A percentile compares a stretch with the other conserved stretches of the same genome.
Conservation (phyloP, 805 yeast species). For the Kazachstania kunashirensis region DNA sequence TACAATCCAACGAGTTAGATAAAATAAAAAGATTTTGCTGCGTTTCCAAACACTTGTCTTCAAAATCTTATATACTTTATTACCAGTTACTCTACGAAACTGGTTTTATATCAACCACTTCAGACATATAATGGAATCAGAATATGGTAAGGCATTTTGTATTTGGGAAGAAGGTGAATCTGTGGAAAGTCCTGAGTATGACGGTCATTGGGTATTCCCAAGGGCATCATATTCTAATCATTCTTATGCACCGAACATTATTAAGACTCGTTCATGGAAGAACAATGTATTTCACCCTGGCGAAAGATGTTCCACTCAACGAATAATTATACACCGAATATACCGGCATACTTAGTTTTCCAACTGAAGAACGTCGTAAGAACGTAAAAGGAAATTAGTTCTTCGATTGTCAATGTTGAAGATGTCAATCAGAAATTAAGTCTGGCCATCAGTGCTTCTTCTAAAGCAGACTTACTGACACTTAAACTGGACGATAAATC, state of each 20-base stretch:
- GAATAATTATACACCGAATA: conserved; percentile 53
- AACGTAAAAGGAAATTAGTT: conserved; percentile 47
- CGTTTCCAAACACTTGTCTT: conserved; percentile 39
- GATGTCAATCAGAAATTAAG: conserved; percentile 21
- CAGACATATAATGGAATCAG: conserved; percentile 45
- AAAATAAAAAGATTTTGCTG: conserved; percentile 36
- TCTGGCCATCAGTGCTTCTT: conserved; percentile 33
- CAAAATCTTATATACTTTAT: conserved; percentile 36
- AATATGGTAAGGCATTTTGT: conserved; percentile 61
- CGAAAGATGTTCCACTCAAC: conserved; percentile 32
- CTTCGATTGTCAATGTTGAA: conserved; percentile 35
- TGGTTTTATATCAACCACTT: conserved; percentile 33
- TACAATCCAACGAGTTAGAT: conserved; percentile 44
- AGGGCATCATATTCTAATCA: conserved; percentile 61
- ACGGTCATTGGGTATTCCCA: conserved; percentile 54
- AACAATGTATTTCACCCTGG: conserved; percentile 36
- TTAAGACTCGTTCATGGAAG: conserved; percentile 33
- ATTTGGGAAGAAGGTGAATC: conserved; percentile 44
- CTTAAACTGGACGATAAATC: conserved; percentile 33
- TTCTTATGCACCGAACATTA: conserved; percentile 50
- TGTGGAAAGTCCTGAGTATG: conserved; percentile 41
- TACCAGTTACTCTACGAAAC: conserved; percentile 31
- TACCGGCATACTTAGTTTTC: conserved; percentile 39
- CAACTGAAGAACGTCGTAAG: conserved; percentile 34
- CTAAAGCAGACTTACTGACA: conserved; percentile 34